Evolutionary conservation across 371 early-diverging fungal genomes (phyloP).

Genomic region (Blakeslea trispora): DNA sequence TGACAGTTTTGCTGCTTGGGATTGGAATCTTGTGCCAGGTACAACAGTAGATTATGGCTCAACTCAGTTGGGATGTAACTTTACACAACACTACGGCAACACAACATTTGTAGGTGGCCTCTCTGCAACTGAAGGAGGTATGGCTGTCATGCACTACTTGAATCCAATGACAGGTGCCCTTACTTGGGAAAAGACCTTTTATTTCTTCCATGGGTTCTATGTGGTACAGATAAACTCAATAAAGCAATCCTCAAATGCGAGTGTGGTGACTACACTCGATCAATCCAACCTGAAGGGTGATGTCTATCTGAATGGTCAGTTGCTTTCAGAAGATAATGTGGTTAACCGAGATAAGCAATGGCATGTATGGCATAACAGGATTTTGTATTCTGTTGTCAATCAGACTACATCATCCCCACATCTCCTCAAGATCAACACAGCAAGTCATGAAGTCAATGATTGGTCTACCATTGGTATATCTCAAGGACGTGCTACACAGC

Average conservation of each 20-base stretch:
- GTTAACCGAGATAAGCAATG: not conserved
- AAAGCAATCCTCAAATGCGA: not conserved
- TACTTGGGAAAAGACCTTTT: conserved; percentile 31
- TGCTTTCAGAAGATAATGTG: not conserved
- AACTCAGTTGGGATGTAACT: conserved; percentile 24
- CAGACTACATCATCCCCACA: conserved; percentile 2
- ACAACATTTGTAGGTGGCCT: conserved; percentile 29
- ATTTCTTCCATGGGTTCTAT: conserved; percentile 32
- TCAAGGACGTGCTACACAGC: conserved; percentile 16
- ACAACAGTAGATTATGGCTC: conserved; percentile 33
- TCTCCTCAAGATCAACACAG: conserved; percentile 15
- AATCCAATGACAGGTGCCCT: conserved; percentile 26
- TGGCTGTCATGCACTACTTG: conserved; percentile 36
- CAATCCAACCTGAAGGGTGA: conserved; percentile 28
- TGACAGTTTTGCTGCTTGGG: conserved; percentile 34
- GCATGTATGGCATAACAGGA: conserved; percentile 26
- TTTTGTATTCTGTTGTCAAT: conserved; percentile 22
- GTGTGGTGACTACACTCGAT: conserved; percentile 27
- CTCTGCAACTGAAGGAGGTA: conserved; percentile 14
- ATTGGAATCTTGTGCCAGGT: conserved; percentile 38
- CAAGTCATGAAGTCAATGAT: conserved; percentile 9
- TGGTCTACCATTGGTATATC: conserved; percentile 33
- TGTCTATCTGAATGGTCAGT: conserved; percentile 20
- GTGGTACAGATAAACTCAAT: conserved; percentile 28
- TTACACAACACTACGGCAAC: conserved; percentile 24